Base-by-base conservation (phyloP, 345 rosid genomes). In the Eucalyptus marginata region DNA sequence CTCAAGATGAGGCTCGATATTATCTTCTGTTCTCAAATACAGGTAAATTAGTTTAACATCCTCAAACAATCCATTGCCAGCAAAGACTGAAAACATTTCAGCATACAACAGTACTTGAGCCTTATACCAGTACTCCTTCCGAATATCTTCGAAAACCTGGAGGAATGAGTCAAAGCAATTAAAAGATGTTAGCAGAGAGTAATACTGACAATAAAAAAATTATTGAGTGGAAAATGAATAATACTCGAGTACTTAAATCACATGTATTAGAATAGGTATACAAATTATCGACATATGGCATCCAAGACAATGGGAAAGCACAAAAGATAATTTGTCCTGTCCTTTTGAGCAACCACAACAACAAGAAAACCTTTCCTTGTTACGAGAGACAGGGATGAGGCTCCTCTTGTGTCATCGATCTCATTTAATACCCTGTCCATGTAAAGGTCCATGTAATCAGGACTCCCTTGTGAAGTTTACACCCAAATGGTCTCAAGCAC, bases 131-230 rank as follows among this genome's bases (percentile, higher is more conserved):
- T 90, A 84, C 93, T 97, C 99, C 87, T 89, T 93, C 76, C 94
- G 93, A 88, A 96, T 91, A 88, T 96, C 96, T 89, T 93, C 94
- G n/a, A 95, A 97, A 84, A 95, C 98, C 99, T 96, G 89, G 13
- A 22, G 24, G 49, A 87, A 52, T 40, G 47, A 88, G n/a, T 29
- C 9, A 29, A 33, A 52, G 86, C 49, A 50, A 3, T 87, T 14
- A 52, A 31, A 31, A 87, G 50, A 25, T 10, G 20, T 11, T 68
- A 68, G 86, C 11, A 0, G 80, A 44, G 52, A 31, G 44, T 52
- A 14, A 0, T 14, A 36, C 6, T 20, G 8, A 51, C 18, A 11
- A 8, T 54, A 29, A 58, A 83, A 49, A 20, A 76, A 76, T 36
- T 76, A 76, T 0, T 1, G 29, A 22, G 47, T 1, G 4, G 31